These are phyloP conservation scores for Apostasia ramifera DNA, from an alignment of 106 monocot genomes.

Conservation along the genomic window DNA sequence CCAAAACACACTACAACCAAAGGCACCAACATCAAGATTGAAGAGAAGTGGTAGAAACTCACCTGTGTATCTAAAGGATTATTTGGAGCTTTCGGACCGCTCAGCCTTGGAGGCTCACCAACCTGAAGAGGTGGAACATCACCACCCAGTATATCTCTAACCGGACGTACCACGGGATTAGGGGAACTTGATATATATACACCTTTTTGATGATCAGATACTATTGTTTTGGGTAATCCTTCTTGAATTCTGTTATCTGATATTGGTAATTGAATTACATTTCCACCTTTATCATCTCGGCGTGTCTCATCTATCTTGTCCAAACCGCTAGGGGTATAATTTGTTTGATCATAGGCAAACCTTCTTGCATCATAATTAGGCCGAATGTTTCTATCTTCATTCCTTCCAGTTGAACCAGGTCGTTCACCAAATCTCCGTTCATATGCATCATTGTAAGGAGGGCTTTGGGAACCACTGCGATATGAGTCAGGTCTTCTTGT, in stretches of 20 bases:
- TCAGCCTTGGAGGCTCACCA: slow-evolving; percentile 47
- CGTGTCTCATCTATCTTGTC: slow-evolving; percentile 58
- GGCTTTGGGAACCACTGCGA: slow-evolving; percentile 53
- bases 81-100: slow-evolving; percentile 29
- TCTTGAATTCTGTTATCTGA: slow-evolving; percentile 44
- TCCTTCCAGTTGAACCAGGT: slow-evolving; percentile 32
- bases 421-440: slow-evolving; percentile 23
- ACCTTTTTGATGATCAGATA: slow-evolving; percentile 36
- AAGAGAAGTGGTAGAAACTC: not conserved
- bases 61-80: slow-evolving; percentile 52
- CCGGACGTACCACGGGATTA: slow-evolving; percentile 60
- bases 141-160: slow-evolving; percentile 78
- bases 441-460: slow-evolving; percentile 39
- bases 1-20: not conserved
- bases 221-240: slow-evolving; percentile 34
- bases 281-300: slow-evolving; percentile 55
- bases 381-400: slow-evolving; percentile 33
- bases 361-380: slow-evolving; percentile 60
- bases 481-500: slow-evolving; percentile 40
- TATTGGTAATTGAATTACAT: slow-evolving; percentile 33
- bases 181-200: slow-evolving; percentile 26
- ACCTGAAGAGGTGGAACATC: slow-evolving; percentile 57
- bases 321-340: slow-evolving; percentile 53
- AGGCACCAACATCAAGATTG: not conserved
- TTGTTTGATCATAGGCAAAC: slow-evolving; percentile 57